Base-by-base conservation (phyloP, 306 rosid species). In the Morella rubra region DNA sequence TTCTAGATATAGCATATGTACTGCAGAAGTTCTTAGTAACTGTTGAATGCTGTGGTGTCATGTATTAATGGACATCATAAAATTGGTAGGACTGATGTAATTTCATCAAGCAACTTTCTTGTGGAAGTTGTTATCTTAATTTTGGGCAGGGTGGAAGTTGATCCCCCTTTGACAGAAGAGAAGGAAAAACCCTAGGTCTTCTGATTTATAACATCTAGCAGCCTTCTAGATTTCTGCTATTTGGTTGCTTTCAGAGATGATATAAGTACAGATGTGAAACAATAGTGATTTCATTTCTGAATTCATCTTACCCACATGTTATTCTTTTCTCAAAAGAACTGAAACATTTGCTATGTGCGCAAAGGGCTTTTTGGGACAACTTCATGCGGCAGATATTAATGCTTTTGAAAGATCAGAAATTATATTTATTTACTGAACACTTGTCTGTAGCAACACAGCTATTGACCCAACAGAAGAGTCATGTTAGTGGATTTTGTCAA, bases 1-100 rank as follows among this genome's bases (percentile, higher is more conserved):
- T 65, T 64, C 8, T 18, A 41, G 14, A 41, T 65, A 8, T 41
- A 65, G 71, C 46, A 65, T 9, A 42, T 41, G 45, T 65, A 42
- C 27, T 65, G 27, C 49, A 18, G 24, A 40, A 65, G 27, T 42
- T 20, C 71, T 65, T 65, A 65, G 14, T 65, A 62, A 65, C 70
- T 65, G 47, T 41, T 41, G 37, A 15, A 62, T 37, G 15, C 70
- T 65, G 50, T 1, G 70, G 19, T 42, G 22, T 40, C 49, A 41
- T 16, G 70, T 41, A 65, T 65, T 41, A 11, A 65, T 41, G 70
- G 41, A 65, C 47, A 1, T 65, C 12, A 8, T 20, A 32, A 56
- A 32, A n/a, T 53, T 20, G 37, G 9, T 9, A 5, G 19, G 12
- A 56, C 10, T n/a, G 1, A 3, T 54, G 18, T 53, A 53, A 53